Percentiles rank a stretch among this genome's conserved stretches.
phyloP scores from a whole-genome alignment of 2,329 filamentous ascomycete genomes.

The Aspergillus luchuensis region DNA sequence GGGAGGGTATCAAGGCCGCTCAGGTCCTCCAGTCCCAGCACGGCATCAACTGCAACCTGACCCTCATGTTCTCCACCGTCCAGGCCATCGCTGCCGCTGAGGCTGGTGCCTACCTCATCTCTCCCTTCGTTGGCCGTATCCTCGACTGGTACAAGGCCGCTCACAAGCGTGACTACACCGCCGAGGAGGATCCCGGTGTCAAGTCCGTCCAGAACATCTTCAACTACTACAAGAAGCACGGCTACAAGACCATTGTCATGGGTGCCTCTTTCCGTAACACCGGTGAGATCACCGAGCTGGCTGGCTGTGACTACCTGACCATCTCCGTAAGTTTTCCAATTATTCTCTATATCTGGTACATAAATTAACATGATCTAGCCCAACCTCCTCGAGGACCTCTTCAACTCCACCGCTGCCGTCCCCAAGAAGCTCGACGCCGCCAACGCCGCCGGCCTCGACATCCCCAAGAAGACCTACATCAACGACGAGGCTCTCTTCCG shows the following conservation, averaged over 20 bases:
- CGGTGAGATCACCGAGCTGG: slow-evolving; percentile 97
- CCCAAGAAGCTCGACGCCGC: slow-evolving; percentile 89
- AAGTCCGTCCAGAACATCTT: slow-evolving; percentile 90
- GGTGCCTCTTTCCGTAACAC: slow-evolving; percentile 95
- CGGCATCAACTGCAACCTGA: slow-evolving; percentile 97
- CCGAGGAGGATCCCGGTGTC: slow-evolving; percentile 93
- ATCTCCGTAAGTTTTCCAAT: slow-evolving; percentile 70
- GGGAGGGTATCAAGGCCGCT: slow-evolving; percentile 99
- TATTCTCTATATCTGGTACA: too few species aligned
- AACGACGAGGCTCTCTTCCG: slow-evolving; percentile 87
- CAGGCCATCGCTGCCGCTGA: slow-evolving; percentile 97
- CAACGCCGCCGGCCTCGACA: slow-evolving; percentile 66
- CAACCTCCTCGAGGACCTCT: slow-evolving; percentile 89
- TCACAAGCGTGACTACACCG: slow-evolving; percentile 88
- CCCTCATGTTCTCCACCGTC: slow-evolving; percentile 93
- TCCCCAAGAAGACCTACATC: slow-evolving; percentile 90
- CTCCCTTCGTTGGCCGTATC: slow-evolving; percentile 97
- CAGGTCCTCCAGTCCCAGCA: slow-evolving; percentile 95
- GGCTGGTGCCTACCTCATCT: slow-evolving; percentile 95
- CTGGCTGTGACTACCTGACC: slow-evolving; percentile 97
- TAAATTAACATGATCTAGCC: slow-evolving; percentile 47
- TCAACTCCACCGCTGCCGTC: slow-evolving; percentile 77
- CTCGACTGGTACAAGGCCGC: slow-evolving; percentile 99
- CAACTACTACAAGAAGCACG: slow-evolving; percentile 99
- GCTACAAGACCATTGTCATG: slow-evolving; percentile 99